Conservation (phyloP, 1,284 basidiomycete genomes). For the Cystobasidiaceae sp. region DNA sequence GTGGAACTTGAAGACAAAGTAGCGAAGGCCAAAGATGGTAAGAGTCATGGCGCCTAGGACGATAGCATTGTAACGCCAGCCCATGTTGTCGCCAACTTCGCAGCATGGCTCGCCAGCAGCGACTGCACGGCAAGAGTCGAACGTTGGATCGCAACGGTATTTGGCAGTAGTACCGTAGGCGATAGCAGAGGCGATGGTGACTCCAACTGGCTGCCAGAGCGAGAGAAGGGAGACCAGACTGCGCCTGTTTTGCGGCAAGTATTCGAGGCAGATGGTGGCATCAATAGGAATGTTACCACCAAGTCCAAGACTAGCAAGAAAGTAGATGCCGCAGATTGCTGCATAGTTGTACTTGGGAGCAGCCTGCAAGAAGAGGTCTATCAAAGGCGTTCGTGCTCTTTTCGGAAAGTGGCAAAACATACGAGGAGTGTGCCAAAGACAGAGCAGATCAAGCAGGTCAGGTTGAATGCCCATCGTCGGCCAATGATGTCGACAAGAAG, state of each 20-base stretch:
- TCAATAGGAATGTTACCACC: constrained; percentile 56
- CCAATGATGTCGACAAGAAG: constrained; percentile 1
- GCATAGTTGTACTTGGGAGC: constrained; percentile 50
- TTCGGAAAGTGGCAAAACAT: no score
- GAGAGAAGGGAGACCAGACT: constrained; percentile 50
- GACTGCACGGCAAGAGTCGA: constrained; percentile 2
- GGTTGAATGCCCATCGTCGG: constrained; percentile 62
- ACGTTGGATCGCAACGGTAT: constrained; percentile 36
- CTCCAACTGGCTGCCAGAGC: constrained; percentile 45
- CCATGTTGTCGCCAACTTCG: constrained; percentile 39
- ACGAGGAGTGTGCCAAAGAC: constrained; percentile 57
- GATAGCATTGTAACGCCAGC: constrained; percentile 44
- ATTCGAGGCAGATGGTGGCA: constrained; percentile 67
- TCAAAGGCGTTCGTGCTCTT: no score
- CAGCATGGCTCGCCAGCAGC: constrained; percentile 33
- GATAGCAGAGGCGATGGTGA: constrained; percentile 41
- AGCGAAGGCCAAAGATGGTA: constrained; percentile 43
- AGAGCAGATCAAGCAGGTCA: constrained; percentile 65
- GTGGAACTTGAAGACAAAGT: constrained; percentile 42
- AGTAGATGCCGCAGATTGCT: constrained; percentile 46
- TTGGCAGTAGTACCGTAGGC: constrained; percentile 43
- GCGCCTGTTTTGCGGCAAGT: constrained; percentile 46
- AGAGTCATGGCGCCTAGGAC: constrained; percentile 44
- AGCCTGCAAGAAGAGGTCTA: no score
- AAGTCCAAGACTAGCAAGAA: constrained; percentile 40